These are phyloP conservation scores for Craterostigma plantagineum DNA, from an alignment of 257 asterid species.

Conservation along the genomic window DNA sequence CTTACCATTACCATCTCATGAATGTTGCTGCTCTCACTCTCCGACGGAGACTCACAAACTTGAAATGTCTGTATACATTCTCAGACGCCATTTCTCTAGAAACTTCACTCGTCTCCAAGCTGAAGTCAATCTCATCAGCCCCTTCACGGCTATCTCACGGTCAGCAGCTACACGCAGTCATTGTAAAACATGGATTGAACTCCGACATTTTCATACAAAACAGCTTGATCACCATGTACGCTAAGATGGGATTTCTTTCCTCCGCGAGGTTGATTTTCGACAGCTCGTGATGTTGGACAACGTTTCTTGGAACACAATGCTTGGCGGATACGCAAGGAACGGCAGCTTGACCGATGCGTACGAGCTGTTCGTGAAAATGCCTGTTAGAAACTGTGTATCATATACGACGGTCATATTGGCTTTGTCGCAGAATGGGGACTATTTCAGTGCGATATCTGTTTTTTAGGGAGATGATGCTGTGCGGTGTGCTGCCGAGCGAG, in stretches of 20 bases:
- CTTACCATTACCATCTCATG: too few relatives aligned
- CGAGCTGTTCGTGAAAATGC: constrained; percentile 67
- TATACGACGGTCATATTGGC: constrained; percentile 81
- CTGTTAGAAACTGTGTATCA: constrained; percentile 37
- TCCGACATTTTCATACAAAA: constrained; percentile 49
- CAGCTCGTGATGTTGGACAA: constrained; percentile 21
- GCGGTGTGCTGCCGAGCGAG: constrained; percentile 50
- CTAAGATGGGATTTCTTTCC: constrained; percentile 34
- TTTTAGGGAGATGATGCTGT: constrained; percentile 49
- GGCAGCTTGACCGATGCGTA: constrained; percentile 38
- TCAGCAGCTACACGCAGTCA: constrained; percentile 38
- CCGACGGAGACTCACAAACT: neutral
- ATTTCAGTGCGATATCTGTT: constrained; percentile 26
- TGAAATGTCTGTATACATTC: constrained; percentile 21
- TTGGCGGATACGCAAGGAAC: constrained; percentile 29
- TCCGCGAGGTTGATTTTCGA: constrained; percentile 39
- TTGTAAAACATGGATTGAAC: constrained; percentile 42
- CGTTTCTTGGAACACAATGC: constrained; percentile 67
- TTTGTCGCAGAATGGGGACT: constrained; percentile 32
- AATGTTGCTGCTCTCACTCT: too few relatives aligned
- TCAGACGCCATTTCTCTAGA: too few relatives aligned
- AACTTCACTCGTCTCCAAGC: constrained; percentile 33
- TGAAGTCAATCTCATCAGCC: constrained; percentile 41
- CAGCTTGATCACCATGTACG: constrained; percentile 72
- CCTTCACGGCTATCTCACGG: constrained; percentile 29